Evolutionary conservation across 208 protist genomes (phyloP).

Genomic region (Novymonas esmeraldas): DNA sequence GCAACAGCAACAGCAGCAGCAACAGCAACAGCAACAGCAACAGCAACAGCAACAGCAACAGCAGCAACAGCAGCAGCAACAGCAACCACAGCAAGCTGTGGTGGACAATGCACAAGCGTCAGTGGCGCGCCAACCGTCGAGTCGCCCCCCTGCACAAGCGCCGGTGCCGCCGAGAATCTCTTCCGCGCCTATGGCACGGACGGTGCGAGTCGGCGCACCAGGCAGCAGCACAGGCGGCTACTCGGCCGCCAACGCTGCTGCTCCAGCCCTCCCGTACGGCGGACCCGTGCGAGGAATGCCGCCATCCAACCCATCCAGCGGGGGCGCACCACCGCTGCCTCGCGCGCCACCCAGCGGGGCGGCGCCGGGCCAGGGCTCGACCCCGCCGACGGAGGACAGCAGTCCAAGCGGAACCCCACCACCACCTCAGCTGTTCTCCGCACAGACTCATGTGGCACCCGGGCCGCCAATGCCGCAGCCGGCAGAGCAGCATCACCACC

Average conservation of each 20-base stretch:
- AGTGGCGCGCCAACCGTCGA: background rate
- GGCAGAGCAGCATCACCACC: background rate
- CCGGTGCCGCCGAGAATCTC: slow-evolving; percentile 32
- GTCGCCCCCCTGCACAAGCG: background rate
- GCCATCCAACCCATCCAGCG: background rate
- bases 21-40: background rate
- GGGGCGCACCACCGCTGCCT: slow-evolving; percentile 8
- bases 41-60: slow-evolving; percentile 18
- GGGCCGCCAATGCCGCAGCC: background rate
- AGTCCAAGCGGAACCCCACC: too few relatives aligned
- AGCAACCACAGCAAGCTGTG: background rate
- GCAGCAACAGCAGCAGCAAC: slow-evolving; percentile 17
- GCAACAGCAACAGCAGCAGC: slow-evolving; percentile 8
- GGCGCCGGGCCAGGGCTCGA: background rate
- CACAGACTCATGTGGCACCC: too few relatives aligned
- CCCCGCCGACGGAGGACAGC: background rate
- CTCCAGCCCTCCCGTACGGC: slow-evolving; percentile 10
- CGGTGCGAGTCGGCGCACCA: slow-evolving; percentile 2
- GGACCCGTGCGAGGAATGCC: slow-evolving; percentile 9
- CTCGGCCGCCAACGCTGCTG: slow-evolving; percentile 4
- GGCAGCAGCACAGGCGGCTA: slow-evolving; percentile 11
- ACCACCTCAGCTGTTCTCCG: background rate
- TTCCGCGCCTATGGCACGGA: slow-evolving; percentile 31
- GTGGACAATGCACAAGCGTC: background rate
- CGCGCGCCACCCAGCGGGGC: slow-evolving; percentile 13